These are phyloP conservation scores for Melocanna baccifera DNA, from an alignment of 176 grass and related monocot genomes.

Conservation along the genomic window DNA sequence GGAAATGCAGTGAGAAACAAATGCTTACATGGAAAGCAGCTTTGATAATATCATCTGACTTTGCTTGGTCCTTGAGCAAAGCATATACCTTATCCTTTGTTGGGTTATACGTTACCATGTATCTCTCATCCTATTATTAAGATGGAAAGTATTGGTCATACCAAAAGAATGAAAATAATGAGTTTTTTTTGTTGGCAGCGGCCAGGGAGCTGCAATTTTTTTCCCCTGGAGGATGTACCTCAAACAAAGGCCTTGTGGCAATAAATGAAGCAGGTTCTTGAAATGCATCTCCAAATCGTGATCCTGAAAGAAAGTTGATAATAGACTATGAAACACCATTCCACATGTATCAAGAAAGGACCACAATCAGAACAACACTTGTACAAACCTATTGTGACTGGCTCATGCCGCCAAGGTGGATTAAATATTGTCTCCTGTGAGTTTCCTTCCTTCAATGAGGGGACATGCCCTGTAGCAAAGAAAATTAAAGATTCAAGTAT, in stretches of 20 bases:
- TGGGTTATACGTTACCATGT: conserved; percentile 94
- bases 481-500: background rate
- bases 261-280: conserved; percentile 92
- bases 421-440: conserved; percentile 92
- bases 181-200: background rate
- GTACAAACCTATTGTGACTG: conserved; percentile 67
- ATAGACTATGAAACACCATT: background rate
- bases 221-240: conserved; percentile 38
- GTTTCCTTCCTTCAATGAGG: conserved; percentile 92
- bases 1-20: conserved; percentile 8
- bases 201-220: background rate
- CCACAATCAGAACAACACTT: background rate
- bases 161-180: background rate
- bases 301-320: conserved; percentile 49
- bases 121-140: conserved; percentile 79
- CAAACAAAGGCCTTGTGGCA: conserved; percentile 70
- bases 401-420: conserved; percentile 88
- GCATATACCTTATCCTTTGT: conserved; percentile 98
- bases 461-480: conserved; percentile 62
- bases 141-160: conserved; percentile 19
- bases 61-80: conserved; percentile 99
- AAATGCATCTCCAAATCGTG: conserved; percentile 94
- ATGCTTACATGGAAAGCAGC: conserved; percentile 90
- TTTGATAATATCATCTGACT: conserved; percentile 95
- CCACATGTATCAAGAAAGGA: background rate